A percentile compares a stretch with the other conserved stretches of the same genome.
Evolutionary conservation across 1,139 yeast species (phyloP).

Genomic region (Diutina siamensis): DNA sequence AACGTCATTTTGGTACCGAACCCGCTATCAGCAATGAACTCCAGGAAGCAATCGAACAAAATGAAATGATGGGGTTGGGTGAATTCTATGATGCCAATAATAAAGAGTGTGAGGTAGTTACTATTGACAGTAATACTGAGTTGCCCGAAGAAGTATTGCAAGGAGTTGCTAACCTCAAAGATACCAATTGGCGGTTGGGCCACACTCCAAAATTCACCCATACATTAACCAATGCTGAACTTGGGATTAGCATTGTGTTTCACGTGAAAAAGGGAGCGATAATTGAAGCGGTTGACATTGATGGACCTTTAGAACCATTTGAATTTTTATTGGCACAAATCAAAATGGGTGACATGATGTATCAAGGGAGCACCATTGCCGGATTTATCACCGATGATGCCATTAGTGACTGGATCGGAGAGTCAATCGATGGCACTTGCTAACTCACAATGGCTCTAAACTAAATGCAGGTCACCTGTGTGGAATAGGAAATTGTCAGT

Average conservation of each 20-base stretch:
- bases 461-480: no score
- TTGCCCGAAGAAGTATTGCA: constrained; percentile 37
- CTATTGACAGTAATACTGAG: constrained; percentile 18
- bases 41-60: constrained; percentile 16
- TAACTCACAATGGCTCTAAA: neutral
- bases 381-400: constrained; percentile 34
- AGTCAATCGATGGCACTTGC: constrained; percentile 33
- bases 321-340: constrained; percentile 20
- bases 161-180: constrained; percentile 31
- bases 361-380: constrained; percentile 33
- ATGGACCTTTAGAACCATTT: constrained; percentile 13
- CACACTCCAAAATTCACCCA: constrained; percentile 58
- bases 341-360: constrained; percentile 15
- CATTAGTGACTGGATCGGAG: constrained; percentile 37
- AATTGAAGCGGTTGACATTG: constrained; percentile 6
- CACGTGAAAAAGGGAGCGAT: constrained; percentile 17
- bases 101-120: constrained; percentile 10
- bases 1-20: constrained; percentile 19
- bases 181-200: constrained; percentile 69
- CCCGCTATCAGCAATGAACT: constrained; percentile 8
- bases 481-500: no score
- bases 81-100: constrained; percentile 18
- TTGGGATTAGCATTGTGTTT: constrained; percentile 24
- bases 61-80: constrained; percentile 24
- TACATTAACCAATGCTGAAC: constrained; percentile 16